These are phyloP conservation scores for Pholiota microspora DNA, from an alignment of 768 basidiomycete genomes.

Conservation along the genomic window DNA sequence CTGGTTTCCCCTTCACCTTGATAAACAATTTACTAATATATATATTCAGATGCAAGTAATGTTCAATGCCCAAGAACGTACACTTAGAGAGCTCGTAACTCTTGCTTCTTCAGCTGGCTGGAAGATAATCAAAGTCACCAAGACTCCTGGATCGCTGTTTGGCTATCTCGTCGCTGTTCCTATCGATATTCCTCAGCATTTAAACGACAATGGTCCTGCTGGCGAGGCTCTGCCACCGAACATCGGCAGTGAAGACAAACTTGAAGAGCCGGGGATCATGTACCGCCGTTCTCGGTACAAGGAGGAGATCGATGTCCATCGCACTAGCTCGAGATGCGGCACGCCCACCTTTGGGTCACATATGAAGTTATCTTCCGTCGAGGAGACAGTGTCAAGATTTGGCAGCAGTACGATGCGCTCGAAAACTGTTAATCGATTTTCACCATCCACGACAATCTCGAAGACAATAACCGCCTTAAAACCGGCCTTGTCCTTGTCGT, in stretches of 20 bases:
- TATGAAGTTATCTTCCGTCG: slow-evolving; percentile 41
- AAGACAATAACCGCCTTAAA: slow-evolving; percentile 14
- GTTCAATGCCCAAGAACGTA: slow-evolving; percentile 71
- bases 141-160: slow-evolving; percentile 63
- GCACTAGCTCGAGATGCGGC: slow-evolving; percentile 52
- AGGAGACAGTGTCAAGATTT: slow-evolving; percentile 42
- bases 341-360: slow-evolving; percentile 65
- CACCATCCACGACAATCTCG: slow-evolving; percentile 6
- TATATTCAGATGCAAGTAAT: slow-evolving; percentile 62
- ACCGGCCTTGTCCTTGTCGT: slow-evolving; percentile 13
- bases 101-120: slow-evolving; percentile 58
- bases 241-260: slow-evolving; percentile 13
- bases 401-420: slow-evolving; percentile 26
- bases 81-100: slow-evolving; percentile 58
- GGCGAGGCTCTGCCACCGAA: slow-evolving; percentile 23
- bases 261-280: background rate
- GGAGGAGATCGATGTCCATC: slow-evolving; percentile 34
- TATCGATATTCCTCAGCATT: slow-evolving; percentile 41
- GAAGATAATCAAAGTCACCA: slow-evolving; percentile 55
- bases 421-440: slow-evolving; percentile 11
- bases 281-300: slow-evolving; percentile 11
- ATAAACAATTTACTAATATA: slow-evolving; percentile 1
- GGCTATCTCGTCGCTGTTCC: slow-evolving; percentile 72
- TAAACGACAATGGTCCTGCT: slow-evolving; percentile 1
- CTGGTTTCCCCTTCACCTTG: background rate